Evolutionary conservation across 192 early-diverging fungal genomes (phyloP).

Genomic region (Podila epigama): DNA sequence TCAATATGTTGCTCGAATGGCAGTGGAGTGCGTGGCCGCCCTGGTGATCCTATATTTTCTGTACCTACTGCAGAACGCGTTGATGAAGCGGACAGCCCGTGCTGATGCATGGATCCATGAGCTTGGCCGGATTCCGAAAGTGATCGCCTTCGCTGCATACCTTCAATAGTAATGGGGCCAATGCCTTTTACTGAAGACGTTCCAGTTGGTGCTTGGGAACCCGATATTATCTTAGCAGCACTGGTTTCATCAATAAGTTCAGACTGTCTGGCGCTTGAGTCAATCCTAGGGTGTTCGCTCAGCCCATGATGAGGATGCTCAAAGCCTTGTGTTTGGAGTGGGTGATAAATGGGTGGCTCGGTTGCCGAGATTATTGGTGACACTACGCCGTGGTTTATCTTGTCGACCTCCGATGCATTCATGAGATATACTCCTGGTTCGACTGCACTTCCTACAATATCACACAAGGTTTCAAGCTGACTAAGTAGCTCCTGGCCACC

Average conservation of each 20-base stretch:
- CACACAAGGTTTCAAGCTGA: slow-evolving; percentile 51
- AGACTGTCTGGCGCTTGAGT: too few species aligned
- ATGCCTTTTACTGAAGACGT: too few species aligned
- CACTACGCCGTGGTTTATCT: slow-evolving; percentile 36
- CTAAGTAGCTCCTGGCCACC: slow-evolving; percentile 76
- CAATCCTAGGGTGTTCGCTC: too few species aligned
- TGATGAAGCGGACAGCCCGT: neutral
- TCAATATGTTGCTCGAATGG: slow-evolving; percentile 39
- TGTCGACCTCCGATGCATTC: slow-evolving; percentile 52
- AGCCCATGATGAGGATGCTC: too few species aligned
- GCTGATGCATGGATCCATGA: neutral
- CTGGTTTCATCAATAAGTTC: too few species aligned
- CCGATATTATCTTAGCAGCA: too few species aligned
- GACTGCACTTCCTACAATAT: slow-evolving; percentile 50
- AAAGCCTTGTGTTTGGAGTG: too few species aligned
- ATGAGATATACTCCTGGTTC: slow-evolving; percentile 56
- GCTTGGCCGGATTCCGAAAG: neutral
- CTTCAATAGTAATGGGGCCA: slow-evolving; percentile 38
- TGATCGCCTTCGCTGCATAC: slow-evolving; percentile 29
- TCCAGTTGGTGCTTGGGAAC: too few species aligned
- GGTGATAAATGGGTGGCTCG: slow-evolving; percentile 10
- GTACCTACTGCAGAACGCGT: slow-evolving; percentile 3
- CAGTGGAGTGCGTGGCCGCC: slow-evolving; percentile 26
- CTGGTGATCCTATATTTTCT: neutral
- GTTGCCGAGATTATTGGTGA: too few species aligned